These are phyloP conservation scores for Haberlea rhodopensis DNA, from an alignment of 257 asterid species.

Conservation along the genomic window DNA sequence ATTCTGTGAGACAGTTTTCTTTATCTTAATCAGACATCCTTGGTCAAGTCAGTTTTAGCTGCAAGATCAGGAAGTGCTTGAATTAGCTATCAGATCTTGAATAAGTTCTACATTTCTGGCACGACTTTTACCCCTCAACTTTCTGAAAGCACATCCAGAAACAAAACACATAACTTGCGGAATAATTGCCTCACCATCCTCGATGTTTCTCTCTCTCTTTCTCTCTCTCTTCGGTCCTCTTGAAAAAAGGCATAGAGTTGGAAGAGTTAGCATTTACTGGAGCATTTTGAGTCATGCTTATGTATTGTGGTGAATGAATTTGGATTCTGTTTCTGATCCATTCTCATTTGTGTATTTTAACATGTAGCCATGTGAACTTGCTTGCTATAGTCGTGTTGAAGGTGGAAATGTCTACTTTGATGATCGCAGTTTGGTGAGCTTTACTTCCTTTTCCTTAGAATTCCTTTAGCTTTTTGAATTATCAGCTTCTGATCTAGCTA, in stretches of 20 bases:
- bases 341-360: slow-evolving; percentile 28
- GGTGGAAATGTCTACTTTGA: slow-evolving; percentile 94
- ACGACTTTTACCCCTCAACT: background rate
- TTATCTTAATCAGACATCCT: background rate
- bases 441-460: slow-evolving; percentile 22
- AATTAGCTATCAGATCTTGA: no score
- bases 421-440: slow-evolving; percentile 90
- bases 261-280: slow-evolving; percentile 1
- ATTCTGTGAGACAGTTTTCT: slow-evolving; percentile 6
- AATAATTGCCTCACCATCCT: background rate
- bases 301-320: slow-evolving; percentile 11
- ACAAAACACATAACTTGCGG: background rate
- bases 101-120: background rate
- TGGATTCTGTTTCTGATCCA: slow-evolving; percentile 28
- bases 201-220: background rate
- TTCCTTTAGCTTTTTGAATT: slow-evolving; percentile 13
- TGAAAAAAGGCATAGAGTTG: background rate
- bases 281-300: background rate
- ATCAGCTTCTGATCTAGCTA: slow-evolving; percentile 18
- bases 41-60: background rate
- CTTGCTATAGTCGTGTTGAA: slow-evolving; percentile 91
- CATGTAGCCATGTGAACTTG: slow-evolving; percentile 93
- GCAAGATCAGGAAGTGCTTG: background rate
- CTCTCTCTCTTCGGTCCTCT: background rate
- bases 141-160: background rate